Conservation (phyloP, 176 grass and related monocot species). For the Triticum dicoccoides region DNA sequence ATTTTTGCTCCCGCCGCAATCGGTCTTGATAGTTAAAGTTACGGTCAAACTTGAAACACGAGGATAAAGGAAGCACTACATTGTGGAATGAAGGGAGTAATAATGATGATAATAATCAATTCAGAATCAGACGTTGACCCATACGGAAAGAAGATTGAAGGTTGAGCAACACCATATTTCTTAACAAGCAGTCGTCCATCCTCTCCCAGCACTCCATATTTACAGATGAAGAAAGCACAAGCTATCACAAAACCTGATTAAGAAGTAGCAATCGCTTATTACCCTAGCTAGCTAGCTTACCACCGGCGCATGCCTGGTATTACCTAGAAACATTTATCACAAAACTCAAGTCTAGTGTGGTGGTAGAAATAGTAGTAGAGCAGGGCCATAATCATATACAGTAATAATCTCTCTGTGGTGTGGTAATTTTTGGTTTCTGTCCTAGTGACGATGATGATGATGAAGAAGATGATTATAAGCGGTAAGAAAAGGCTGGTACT, state of each 20-base stretch:
- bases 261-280: background rate
- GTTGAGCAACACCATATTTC: background rate
- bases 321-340: conserved; percentile 20
- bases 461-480: background rate
- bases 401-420: conserved; percentile 36
- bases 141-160: background rate
- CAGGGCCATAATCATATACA: conserved; percentile 33
- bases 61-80: too few relatives aligned
- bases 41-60: too few relatives aligned
- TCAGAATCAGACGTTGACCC: background rate
- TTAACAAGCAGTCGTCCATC: conserved; percentile 5
- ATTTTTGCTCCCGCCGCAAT: too few relatives aligned
- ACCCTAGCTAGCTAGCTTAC: background rate
- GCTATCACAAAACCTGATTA: background rate
- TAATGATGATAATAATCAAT: too few relatives aligned
- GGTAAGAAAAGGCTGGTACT: conserved; percentile 12
- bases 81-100: too few relatives aligned
- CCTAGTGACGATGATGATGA: conserved; percentile 9
- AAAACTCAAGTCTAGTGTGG: background rate
- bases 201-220: conserved; percentile 1
- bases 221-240: conserved; percentile 29
- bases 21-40: too few relatives aligned
- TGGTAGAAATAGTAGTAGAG: background rate
- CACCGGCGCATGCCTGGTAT: background rate
- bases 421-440: conserved; percentile 17